Evolutionary conservation across 2,329 filamentous ascomycete genomes (phyloP).

Genomic region (Catunica adiposa): DNA sequence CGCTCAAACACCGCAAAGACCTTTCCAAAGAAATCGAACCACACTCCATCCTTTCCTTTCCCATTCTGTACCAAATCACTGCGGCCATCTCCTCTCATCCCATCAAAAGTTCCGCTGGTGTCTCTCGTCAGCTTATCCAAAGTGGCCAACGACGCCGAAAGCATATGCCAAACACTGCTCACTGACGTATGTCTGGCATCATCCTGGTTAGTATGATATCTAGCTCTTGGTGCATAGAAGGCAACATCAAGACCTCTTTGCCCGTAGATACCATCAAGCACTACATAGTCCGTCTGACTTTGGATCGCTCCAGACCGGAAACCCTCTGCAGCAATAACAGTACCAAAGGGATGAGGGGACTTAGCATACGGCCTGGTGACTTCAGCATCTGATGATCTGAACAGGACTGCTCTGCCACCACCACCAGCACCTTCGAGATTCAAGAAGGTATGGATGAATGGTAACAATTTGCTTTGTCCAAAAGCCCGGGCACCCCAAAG

Average conservation of each 20-base stretch:
- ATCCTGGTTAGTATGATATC: slow-evolving; percentile 86
- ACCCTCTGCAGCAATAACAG: slow-evolving; percentile 65
- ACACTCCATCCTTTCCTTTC: slow-evolving; percentile 54
- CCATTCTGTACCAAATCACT: slow-evolving; percentile 50
- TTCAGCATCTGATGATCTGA: slow-evolving; percentile 75
- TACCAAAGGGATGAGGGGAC: slow-evolving; percentile 62
- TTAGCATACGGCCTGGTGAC: slow-evolving; percentile 64
- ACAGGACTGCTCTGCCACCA: slow-evolving; percentile 72
- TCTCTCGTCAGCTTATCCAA: slow-evolving; percentile 54
- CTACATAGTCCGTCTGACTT: slow-evolving; percentile 77
- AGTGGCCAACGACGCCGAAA: slow-evolving; percentile 65
- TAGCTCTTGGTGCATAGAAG: slow-evolving; percentile 69
- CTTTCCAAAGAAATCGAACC: slow-evolving; percentile 83
- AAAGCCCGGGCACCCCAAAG: slow-evolving; percentile 77
- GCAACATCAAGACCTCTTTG: slow-evolving; percentile 82
- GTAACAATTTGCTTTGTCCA: slow-evolving; percentile 63
- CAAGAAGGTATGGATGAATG: slow-evolving; percentile 71
- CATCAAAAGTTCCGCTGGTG: slow-evolving; percentile 48
- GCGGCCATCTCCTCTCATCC: slow-evolving; percentile 35
- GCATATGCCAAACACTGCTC: slow-evolving; percentile 78
- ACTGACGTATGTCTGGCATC: slow-evolving; percentile 62
- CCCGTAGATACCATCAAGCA: slow-evolving; percentile 63
- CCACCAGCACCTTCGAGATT: slow-evolving; percentile 93
- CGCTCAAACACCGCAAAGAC: slow-evolving; percentile 64
- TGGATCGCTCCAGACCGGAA: slow-evolving; percentile 64